Base-by-base conservation (phyloP, 2,329 filamentous ascomycete species). In the Claviceps quebecensis region DNA sequence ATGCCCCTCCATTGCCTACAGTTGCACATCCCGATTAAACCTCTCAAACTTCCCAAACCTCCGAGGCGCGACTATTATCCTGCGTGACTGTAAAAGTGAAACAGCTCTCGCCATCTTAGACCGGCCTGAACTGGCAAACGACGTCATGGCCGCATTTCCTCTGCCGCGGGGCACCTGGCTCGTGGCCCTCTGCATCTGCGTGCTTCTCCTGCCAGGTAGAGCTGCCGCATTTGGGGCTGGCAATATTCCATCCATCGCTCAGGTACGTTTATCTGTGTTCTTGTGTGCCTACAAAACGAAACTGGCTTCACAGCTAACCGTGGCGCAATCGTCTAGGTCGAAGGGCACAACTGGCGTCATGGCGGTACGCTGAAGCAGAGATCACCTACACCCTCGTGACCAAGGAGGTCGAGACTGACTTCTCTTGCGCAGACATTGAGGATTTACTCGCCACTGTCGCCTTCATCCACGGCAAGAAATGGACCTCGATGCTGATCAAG, bases 401-500 rank as follows among this genome's bases (percentile, higher is more conserved):
- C 37, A 7, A 26, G 2, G 37, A 40, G 11, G 11, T 13, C 16
- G 34, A 45, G 45, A 11, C 36, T 43, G 11, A 45, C 38, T 41
- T 23, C 14, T 22, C 16, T 13, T n/a, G 54, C n/a, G 39, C 52
- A 77, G 85, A 89, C 63, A 88, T 89, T 56, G 84, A 89, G 70
- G 87, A 91, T 66, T 81, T 87, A 69, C 79, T 93, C 60, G 84
- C 86, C 66, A 86, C 81, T 5, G 69, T 91, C 57, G 79, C 83
- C 34, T 90, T 87, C 60, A 75, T 91, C 53, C 77, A 84, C 56
- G 86, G 86, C 53, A 87, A 89, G 64, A 91, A 91, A 71, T 93
- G 87, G 87, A 86, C 84, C 1, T 81, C 81, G 14, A 82, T 86
- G 73, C 79, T 86, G 69, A 76, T 91, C 50, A 84, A 85, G 68